Base-by-base conservation (phyloP, 768 basidiomycete genomes). In the Tulasnella sp. region DNA sequence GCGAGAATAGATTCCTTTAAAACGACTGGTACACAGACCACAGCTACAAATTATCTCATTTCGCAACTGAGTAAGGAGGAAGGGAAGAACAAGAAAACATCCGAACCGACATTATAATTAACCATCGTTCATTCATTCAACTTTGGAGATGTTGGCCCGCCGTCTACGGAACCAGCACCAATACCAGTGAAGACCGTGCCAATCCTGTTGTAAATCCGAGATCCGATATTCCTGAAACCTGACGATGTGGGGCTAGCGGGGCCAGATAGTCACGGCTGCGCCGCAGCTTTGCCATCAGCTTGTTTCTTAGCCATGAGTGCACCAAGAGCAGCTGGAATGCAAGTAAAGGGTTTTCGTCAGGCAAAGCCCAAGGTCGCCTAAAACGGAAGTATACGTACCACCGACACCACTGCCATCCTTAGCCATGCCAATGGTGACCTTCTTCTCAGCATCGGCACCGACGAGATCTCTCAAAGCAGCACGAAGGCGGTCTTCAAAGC, bases 321-420 rank as follows among this genome's bases (percentile, higher is more conserved):
- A 81, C 93, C 93, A 55, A 98, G 86, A 57, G 95, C 95, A 83
- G 95, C 95, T 96, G 80, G 76, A 23, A 11, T n/a, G 78, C 16
- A 39, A 71, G 70, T 26, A 5, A 57, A 72, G 73, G 16, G 74
- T 3, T 40, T 5, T 29, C 74, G 73, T 74, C 15, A 23, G 32
- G 20, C 10, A 46, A 44, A 44, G 73, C 37, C 35, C 44, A 42
- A 40, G 18, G 32, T 70, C 46, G 37, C 23, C 51, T 23, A 51
- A 57, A 32, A 74, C 32, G 74, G 57, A 46, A 67, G 20, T 67
- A 1, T 29, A 84, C 92, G 85, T 84, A 98, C 96, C 97, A 82
- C 98, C 98, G 57, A 96, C 95, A 48, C 97, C 98, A 82, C 94
- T 96, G 16, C 98, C 98, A 81, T 99, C 98, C 84, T 98, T 99